These are phyloP conservation scores for Prunus fruticosa DNA, from an alignment of 306 rosid species.

Conservation along the genomic window DNA sequence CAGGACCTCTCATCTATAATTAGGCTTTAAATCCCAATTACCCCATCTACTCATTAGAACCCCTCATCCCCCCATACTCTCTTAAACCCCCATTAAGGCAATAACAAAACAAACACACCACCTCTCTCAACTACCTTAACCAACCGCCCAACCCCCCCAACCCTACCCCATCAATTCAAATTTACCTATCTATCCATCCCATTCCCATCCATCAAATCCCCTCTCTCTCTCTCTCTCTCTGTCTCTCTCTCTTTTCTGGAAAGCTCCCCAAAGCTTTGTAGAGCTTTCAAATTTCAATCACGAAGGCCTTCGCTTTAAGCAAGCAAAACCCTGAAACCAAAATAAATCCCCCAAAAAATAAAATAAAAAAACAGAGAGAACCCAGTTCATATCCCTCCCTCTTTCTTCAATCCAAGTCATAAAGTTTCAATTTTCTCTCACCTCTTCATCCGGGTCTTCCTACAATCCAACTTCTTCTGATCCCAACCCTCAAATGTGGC, in stretches of 20 bases:
- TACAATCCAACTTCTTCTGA: background rate
- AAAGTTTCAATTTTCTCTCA: background rate
- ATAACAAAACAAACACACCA: constrained; percentile 19
- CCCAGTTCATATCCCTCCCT: background rate
- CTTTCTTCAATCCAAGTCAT: background rate
- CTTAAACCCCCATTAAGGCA: constrained; percentile 36
- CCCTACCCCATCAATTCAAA: constrained; percentile 21
- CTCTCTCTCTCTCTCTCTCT: constrained; percentile 23
- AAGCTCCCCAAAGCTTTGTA: constrained; percentile 17
- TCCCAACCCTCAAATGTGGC: constrained; percentile 71
- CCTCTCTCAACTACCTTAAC: constrained; percentile 51
- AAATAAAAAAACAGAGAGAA: background rate
- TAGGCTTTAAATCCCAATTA: constrained; percentile 9
- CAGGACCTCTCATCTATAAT: constrained; percentile 27
- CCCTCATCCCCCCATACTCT: constrained; percentile 22
- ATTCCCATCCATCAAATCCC: background rate
- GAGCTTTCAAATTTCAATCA: constrained; percentile 22
- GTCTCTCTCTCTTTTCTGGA: constrained; percentile 2
- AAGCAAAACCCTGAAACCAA: constrained; percentile 11
- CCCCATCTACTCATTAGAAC: constrained; percentile 16
- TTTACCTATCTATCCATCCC: constrained; percentile 9
- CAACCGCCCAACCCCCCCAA: constrained; percentile 24
- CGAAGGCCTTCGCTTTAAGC: constrained; percentile 47
- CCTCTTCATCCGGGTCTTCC: background rate
- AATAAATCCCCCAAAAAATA: background rate